These are phyloP conservation scores for Raffaelea albimanens DNA, from an alignment of 2,329 filamentous ascomycete genomes.

Conservation along the genomic window DNA sequence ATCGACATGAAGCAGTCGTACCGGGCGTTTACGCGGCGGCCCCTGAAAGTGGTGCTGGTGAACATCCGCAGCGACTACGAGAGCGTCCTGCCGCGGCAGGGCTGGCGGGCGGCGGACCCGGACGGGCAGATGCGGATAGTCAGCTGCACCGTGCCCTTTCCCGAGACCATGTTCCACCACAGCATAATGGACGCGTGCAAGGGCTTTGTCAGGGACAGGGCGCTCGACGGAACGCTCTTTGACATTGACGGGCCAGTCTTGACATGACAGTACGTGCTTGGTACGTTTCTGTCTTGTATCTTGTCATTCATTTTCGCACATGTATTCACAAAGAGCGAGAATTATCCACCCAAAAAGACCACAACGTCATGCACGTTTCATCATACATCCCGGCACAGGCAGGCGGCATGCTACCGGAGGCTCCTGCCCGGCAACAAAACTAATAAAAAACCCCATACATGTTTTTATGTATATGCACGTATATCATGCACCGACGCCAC, in stretches of 20 bases:
- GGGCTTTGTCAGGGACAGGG: conserved; percentile 28
- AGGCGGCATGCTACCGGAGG: too few relatives aligned
- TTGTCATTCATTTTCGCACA: too few relatives aligned
- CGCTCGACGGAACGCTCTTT: conserved; percentile 29
- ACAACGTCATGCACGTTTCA: too few relatives aligned
- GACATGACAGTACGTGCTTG: too few relatives aligned
- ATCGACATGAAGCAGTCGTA: conserved; percentile 32
- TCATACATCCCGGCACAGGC: too few relatives aligned
- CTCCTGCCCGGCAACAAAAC: neutral
- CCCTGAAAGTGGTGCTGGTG: conserved; percentile 22
- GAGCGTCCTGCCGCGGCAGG: conserved; percentile 19
- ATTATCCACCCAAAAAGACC: too few relatives aligned
- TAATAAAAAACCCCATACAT: neutral
- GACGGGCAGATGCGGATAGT: conserved; percentile 26
- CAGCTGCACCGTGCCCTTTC: conserved; percentile 27
- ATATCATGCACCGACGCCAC: too few relatives aligned
- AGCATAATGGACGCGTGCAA: conserved; percentile 24
- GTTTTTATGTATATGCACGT: neutral
- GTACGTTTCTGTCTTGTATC: too few relatives aligned
- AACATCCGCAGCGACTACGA: conserved; percentile 18
- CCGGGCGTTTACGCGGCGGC: conserved; percentile 21
- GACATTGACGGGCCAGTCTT: neutral
- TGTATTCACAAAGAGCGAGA: too few relatives aligned
- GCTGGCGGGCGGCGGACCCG: conserved; percentile 22
- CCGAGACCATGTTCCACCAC: conserved; percentile 18